Conservation (phyloP, 176 grass and related monocot genomes). For the Zoysia japonica region DNA sequence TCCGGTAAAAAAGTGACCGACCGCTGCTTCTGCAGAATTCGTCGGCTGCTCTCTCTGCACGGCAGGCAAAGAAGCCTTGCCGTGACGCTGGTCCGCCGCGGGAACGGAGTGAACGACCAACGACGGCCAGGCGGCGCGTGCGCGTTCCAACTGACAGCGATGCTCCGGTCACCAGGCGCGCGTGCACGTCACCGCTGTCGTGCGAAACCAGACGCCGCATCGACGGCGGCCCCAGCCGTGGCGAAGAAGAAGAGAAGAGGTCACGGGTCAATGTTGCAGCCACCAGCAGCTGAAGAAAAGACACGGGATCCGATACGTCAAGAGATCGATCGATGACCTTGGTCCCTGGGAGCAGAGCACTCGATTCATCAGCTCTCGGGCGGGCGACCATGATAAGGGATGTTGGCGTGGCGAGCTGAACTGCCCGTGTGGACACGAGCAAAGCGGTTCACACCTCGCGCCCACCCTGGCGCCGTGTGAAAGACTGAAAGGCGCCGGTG, state of each 20-base stretch:
- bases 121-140: not conserved
- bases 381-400: not conserved
- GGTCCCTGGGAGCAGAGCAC: too few relatives aligned
- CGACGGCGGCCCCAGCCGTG: not conserved
- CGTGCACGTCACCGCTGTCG: slow-evolving; percentile 39
- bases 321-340: not conserved
- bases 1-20: not conserved
- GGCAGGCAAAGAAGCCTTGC: not conserved
- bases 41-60: not conserved
- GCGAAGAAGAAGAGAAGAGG: not conserved
- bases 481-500: slow-evolving; percentile 6
- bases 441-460: slow-evolving; percentile 34
- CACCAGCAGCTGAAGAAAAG: not conserved
- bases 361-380: not conserved
- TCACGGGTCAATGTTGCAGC: slow-evolving; percentile 33
- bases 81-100: not conserved
- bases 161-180: not conserved
- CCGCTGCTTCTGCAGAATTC: not conserved
- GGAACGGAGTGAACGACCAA: not conserved
- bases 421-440: slow-evolving; percentile 35
- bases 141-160: slow-evolving; percentile 15
- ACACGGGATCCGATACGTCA: not conserved
- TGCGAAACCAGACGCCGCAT: not conserved
- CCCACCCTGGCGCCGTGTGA: slow-evolving; percentile 30
- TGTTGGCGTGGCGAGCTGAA: slow-evolving; percentile 31